Conservation (phyloP, 345 rosid genomes). For the Citropsis articulata region DNA sequence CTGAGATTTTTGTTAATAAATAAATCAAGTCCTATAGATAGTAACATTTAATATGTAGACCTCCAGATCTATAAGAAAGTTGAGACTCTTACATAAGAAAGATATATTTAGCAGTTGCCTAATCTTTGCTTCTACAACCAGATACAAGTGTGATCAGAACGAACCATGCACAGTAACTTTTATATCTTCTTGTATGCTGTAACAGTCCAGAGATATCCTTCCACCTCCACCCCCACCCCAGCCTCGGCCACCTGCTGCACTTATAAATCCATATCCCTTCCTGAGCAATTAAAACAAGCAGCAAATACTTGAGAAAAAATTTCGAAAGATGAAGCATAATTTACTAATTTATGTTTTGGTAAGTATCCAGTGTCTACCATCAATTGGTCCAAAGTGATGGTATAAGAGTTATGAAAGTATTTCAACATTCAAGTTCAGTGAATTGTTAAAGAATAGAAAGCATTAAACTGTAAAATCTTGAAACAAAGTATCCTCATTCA, state of each 20-base stretch:
- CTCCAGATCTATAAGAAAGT: constrained; percentile 9
- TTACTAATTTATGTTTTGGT: constrained; percentile 3
- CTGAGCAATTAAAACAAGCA: constrained; percentile 40
- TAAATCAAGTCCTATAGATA: not conserved
- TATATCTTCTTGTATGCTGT: constrained; percentile 93
- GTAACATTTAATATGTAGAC: not conserved
- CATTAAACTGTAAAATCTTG: not conserved
- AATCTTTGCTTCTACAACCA: constrained; percentile 21
- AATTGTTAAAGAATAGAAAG: not conserved
- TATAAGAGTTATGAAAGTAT: not conserved
- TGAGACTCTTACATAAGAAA: constrained; percentile 22
- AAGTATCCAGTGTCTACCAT: constrained; percentile 4
- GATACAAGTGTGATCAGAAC: constrained; percentile 37
- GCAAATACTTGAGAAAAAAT: constrained; percentile 9
- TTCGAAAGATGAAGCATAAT: constrained; percentile 2
- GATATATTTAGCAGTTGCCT: constrained; percentile 28
- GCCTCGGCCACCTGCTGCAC: constrained; percentile 91
- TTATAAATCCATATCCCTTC: constrained; percentile 84
- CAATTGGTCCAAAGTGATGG: not conserved
- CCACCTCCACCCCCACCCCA: constrained; percentile 99
- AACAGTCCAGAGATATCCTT: constrained; percentile 87
- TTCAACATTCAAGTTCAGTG: not conserved
- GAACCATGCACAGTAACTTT: constrained; percentile 86
- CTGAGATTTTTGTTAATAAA: not conserved
- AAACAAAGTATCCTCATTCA: not conserved